These are phyloP conservation scores for Sungouiozyma intestinalis DNA, from an alignment of 805 yeast genomes.

Conservation along the genomic window DNA sequence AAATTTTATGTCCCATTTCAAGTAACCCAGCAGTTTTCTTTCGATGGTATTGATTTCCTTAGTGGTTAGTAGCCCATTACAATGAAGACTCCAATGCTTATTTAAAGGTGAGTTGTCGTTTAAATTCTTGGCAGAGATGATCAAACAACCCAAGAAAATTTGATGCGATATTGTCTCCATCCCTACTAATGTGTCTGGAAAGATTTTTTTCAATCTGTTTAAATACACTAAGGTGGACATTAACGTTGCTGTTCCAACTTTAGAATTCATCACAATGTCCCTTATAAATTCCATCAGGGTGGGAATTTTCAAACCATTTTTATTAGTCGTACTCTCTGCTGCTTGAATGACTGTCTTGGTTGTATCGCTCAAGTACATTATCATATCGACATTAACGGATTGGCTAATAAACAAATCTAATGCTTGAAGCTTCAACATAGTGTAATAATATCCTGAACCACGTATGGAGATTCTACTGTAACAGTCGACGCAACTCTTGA, in stretches of 20 bases:
- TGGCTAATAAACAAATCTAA: slow-evolving; percentile 19
- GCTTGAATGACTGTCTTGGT: slow-evolving; percentile 23
- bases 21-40: slow-evolving; percentile 68
- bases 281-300: slow-evolving; percentile 57
- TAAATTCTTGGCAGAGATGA: slow-evolving; percentile 82
- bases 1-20: slow-evolving; percentile 78
- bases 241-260: slow-evolving; percentile 89
- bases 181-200: slow-evolving; percentile 85
- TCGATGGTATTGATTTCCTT: slow-evolving; percentile 86
- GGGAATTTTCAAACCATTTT: slow-evolving; percentile 33
- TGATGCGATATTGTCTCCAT: slow-evolving; percentile 90
- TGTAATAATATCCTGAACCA: too few relatives aligned
- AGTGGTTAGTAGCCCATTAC: slow-evolving; percentile 69
- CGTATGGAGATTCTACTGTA: neutral
- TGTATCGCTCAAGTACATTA: slow-evolving; percentile 17
- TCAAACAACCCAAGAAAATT: slow-evolving; percentile 79
- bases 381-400: slow-evolving; percentile 24
- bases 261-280: slow-evolving; percentile 63
- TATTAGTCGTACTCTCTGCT: slow-evolving; percentile 7
- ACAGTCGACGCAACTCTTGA: neutral
- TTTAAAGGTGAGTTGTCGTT: slow-evolving; percentile 93
- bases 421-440: slow-evolving; percentile 23
- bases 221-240: slow-evolving; percentile 87
- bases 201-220: slow-evolving; percentile 59
- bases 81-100: slow-evolving; percentile 92